A percentile compares a stretch with the other conserved stretches of the same genome.
phyloP scores from a whole-genome alignment of 2,329 filamentous ascomycete genomes.

The Neoscytalidium dimidiatum region DNA sequence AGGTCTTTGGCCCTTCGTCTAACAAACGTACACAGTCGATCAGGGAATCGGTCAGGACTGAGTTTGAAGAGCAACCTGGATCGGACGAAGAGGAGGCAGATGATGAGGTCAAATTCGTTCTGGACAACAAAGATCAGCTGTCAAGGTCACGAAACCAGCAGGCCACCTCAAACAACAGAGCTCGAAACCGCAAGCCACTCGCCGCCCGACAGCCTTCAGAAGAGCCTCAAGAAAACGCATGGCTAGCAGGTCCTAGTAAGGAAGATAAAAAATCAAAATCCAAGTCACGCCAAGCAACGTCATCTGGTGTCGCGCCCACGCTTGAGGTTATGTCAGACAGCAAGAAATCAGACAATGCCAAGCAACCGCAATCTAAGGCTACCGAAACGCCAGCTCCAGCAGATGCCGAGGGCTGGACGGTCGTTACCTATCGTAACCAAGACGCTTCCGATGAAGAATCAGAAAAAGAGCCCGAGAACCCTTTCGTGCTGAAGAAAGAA shows the following conservation, averaged over 20 bases:
- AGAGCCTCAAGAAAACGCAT: conserved; percentile 36
- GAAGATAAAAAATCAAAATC: conserved; percentile 24
- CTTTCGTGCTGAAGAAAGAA: conserved; percentile 51
- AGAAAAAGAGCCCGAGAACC: conserved; percentile 43
- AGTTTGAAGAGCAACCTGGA: conserved; percentile 62
- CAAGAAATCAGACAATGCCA: conserved; percentile 9
- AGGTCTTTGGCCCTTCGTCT: conserved; percentile 62
- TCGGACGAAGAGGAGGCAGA: conserved; percentile 47
- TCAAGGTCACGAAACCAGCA: conserved; percentile 15
- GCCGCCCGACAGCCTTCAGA: conserved; percentile 2
- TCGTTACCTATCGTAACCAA: conserved; percentile 41
- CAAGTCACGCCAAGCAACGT: conserved; percentile 25
- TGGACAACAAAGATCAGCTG: background rate
- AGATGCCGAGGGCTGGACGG: conserved; percentile 48
- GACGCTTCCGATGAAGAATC: conserved; percentile 34
- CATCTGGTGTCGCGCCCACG: conserved; percentile 1
- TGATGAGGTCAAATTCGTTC: conserved; percentile 11
- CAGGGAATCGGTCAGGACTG: conserved; percentile 42
- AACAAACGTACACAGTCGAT: conserved; percentile 31
- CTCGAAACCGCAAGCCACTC: background rate
- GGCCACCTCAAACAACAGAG: background rate
- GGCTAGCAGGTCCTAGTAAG: conserved; percentile 32
- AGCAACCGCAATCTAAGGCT: conserved; percentile 29
- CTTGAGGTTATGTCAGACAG: background rate
- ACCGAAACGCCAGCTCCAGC: conserved; percentile 35